A percentile compares a stretch with the other conserved stretches of the same genome.
These are phyloP conservation scores for Ascochyta rabiei DNA, from an alignment of 2,329 filamentous ascomycete species.

Conservation along the genomic window DNA sequence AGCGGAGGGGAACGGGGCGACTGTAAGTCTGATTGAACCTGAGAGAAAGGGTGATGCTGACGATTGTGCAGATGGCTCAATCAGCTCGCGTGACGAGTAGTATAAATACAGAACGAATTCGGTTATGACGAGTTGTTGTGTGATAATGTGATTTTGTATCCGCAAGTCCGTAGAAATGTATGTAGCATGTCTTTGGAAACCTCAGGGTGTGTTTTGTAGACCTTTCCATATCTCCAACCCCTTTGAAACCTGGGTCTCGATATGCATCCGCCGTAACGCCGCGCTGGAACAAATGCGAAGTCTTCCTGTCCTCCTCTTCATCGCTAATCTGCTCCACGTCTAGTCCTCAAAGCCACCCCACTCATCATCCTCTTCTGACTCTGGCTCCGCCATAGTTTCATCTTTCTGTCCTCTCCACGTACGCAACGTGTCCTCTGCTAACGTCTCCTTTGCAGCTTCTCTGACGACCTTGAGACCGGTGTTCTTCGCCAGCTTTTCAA, in stretches of 20 bases:
- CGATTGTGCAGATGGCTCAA: slow-evolving; percentile 15
- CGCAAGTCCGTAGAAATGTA: not conserved
- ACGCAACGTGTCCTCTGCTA: slow-evolving; percentile 76
- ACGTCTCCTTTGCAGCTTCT: slow-evolving; percentile 69
- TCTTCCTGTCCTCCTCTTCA: not conserved
- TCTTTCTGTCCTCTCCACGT: slow-evolving; percentile 59
- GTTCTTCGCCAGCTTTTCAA: slow-evolving; percentile 61
- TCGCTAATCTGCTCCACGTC: slow-evolving; percentile 19
- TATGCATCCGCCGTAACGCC: slow-evolving; percentile 32
- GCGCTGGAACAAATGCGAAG: slow-evolving; percentile 29
- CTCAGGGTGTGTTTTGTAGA: not conserved
- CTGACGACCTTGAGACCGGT: slow-evolving; percentile 75
- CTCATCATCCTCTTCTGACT: slow-evolving; percentile 61
- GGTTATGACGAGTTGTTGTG: not conserved
- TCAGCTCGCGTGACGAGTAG: slow-evolving; percentile 7
- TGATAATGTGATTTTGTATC: not conserved
- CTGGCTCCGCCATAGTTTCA: slow-evolving; percentile 45
- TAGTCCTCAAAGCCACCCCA: slow-evolving; percentile 75
- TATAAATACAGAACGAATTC: too few relatives aligned
- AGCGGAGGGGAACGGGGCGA: slow-evolving; percentile 6
- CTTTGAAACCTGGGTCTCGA: not conserved
- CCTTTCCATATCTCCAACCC: not conserved
- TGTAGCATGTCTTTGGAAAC: not conserved
- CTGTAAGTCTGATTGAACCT: slow-evolving; percentile 9
- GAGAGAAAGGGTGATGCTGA: not conserved